phyloP scores from a whole-genome alignment of 306 rosid genomes.

The Quercus glauca region DNA sequence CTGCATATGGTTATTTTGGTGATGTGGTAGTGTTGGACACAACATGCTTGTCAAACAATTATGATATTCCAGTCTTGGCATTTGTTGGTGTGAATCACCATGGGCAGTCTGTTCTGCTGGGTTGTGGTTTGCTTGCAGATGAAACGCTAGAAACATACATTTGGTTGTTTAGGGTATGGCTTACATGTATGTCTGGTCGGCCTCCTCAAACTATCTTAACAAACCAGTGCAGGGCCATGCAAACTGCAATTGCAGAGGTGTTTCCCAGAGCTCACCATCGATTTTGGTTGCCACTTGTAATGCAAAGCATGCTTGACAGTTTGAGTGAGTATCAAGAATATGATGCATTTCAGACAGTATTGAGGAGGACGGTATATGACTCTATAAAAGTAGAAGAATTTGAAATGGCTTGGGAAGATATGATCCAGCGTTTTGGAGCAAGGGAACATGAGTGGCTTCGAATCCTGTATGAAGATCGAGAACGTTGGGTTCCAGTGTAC shows the following conservation, averaged over 20 bases:
- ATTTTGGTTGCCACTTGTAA: constrained; percentile 52
- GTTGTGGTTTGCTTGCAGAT: constrained; percentile 86
- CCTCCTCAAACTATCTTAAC: constrained; percentile 89
- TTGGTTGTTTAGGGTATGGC: constrained; percentile 97
- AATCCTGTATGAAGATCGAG: constrained; percentile 62
- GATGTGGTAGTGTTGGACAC: constrained; percentile 80
- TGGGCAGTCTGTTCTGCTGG: constrained; percentile 67
- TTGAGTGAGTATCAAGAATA: constrained; percentile 58
- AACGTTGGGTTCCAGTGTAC: constrained; percentile 82
- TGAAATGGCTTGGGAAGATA: constrained; percentile 78
- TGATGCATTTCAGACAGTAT: constrained; percentile 55
- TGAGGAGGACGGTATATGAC: constrained; percentile 50
- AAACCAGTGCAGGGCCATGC: constrained; percentile 62
- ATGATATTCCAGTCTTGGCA: constrained; percentile 72
- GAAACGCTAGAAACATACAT: constrained; percentile 72
- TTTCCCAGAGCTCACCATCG: constrained; percentile 90
- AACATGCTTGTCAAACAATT: constrained; percentile 68
- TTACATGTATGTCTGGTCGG: constrained; percentile 88
- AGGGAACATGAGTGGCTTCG: constrained; percentile 56
- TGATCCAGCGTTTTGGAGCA: constrained; percentile 62
- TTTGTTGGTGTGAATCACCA: constrained; percentile 93
- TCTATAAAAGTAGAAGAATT: constrained; percentile 73
- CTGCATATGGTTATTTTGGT: constrained; percentile 75
- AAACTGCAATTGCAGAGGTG: constrained; percentile 78
- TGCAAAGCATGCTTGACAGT: constrained; percentile 70